These are phyloP conservation scores for Psilocybe sp. DNA, from an alignment of 768 basidiomycete genomes.

Conservation along the genomic window DNA sequence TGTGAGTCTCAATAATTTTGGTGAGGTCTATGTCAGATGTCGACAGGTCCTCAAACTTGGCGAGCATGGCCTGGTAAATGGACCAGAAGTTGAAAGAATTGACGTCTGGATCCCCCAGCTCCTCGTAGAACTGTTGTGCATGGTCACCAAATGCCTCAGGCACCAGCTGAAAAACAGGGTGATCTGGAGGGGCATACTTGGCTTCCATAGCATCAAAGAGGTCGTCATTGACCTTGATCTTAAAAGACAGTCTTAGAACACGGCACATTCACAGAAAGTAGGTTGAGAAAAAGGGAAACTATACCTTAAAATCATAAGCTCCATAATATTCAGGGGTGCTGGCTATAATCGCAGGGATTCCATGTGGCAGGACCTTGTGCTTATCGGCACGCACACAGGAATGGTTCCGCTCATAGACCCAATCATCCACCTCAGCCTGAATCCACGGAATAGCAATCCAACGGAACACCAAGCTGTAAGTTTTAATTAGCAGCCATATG, in stretches of 20 bases:
- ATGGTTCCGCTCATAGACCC: constrained; percentile 18
- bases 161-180: constrained; percentile 32
- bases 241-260: not conserved
- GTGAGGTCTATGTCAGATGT: no score
- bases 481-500: not conserved
- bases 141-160: constrained; percentile 25
- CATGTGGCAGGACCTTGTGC: constrained; percentile 35
- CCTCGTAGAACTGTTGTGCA: constrained; percentile 14
- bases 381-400: constrained; percentile 18
- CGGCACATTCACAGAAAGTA: not conserved
- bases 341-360: constrained; percentile 29
- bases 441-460: constrained; percentile 33
- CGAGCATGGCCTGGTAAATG: constrained; percentile 5
- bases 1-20: no score
- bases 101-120: constrained; percentile 21
- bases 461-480: constrained; percentile 24
- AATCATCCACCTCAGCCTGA: constrained; percentile 31
- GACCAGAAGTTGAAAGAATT: constrained; percentile 19
- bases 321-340: constrained; percentile 23
- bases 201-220: constrained; percentile 18
- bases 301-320: constrained; percentile 31
- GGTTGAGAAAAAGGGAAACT: not conserved
- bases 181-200: constrained; percentile 27
- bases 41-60: not conserved
- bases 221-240: constrained; percentile 17